Conservation (phyloP, 176 grass and related monocot genomes). For the Elymus sibiricus region DNA sequence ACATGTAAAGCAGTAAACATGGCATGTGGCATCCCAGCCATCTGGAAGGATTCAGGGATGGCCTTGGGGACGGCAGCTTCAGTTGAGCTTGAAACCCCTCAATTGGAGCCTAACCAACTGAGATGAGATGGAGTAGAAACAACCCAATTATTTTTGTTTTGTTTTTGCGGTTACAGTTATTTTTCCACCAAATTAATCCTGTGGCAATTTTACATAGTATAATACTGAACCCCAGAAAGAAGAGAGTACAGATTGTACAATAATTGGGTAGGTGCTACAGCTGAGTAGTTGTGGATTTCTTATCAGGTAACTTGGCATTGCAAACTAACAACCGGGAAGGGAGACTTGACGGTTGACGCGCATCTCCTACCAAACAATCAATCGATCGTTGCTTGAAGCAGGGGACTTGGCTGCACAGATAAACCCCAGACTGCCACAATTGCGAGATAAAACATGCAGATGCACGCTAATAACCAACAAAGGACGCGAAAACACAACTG, state of each 20-base stretch:
- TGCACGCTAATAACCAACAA: background rate
- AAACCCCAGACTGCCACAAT: background rate
- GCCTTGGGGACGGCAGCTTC: background rate
- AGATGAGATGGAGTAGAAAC: too few relatives aligned
- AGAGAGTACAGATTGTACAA: background rate
- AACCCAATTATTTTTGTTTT: too few relatives aligned
- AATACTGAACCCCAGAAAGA: background rate
- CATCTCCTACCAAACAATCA: background rate
- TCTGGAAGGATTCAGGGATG: constrained; percentile 9
- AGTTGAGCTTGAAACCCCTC: background rate
- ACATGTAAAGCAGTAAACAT: background rate
- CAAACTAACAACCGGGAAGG: background rate
- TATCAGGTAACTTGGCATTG: background rate
- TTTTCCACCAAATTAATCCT: background rate
- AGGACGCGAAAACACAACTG: background rate
- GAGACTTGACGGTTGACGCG: background rate
- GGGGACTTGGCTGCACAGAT: background rate
- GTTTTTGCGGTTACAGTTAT: background rate
- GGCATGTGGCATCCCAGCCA: constrained; percentile 24
- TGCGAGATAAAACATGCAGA: background rate
- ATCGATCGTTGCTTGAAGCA: background rate
- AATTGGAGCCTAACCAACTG: background rate
- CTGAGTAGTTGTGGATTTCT: background rate
- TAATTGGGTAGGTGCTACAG: background rate
- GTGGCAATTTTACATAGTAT: background rate